These are phyloP conservation scores for Forsythia suspensa DNA, from an alignment of 257 asterid species.

Conservation along the genomic window DNA sequence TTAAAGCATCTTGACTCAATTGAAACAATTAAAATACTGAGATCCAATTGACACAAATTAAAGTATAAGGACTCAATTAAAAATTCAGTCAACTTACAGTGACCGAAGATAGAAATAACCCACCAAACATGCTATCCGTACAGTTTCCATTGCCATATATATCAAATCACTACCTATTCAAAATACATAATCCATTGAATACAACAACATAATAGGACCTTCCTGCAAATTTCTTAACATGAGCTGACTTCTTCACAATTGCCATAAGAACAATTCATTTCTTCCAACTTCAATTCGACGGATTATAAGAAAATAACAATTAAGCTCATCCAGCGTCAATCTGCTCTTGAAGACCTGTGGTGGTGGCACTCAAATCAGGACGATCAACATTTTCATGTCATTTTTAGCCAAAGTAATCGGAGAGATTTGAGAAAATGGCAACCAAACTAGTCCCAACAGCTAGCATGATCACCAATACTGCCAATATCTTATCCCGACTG, in stretches of 20 bases:
- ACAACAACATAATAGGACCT: not conserved
- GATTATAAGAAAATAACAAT: not conserved
- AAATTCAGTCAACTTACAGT: too few species aligned
- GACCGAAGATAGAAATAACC: too few species aligned
- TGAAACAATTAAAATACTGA: too few species aligned
- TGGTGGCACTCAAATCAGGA: not conserved
- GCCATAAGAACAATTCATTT: not conserved
- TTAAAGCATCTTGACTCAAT: too few species aligned
- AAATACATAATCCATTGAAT: not conserved
- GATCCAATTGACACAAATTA: too few species aligned
- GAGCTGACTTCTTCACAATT: not conserved
- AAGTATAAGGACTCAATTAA: too few species aligned
- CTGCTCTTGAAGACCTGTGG: not conserved
- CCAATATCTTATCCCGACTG: slow-evolving; percentile 59
- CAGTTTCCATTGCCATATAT: too few species aligned
- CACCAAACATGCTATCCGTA: too few species aligned
- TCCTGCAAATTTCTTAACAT: not conserved
- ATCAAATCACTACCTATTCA: too few species aligned
- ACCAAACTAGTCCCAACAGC: slow-evolving; percentile 81
- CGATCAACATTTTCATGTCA: slow-evolving; percentile 13
- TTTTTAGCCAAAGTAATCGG: slow-evolving; percentile 37
- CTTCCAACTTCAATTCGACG: not conserved
- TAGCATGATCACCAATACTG: slow-evolving; percentile 64
- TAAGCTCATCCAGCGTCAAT: not conserved
- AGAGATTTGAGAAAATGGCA: slow-evolving; percentile 69